Percentiles rank a stretch among this genome's conserved stretches.
Evolutionary conservation across 75 land plant genomes (phyloP).

Genomic region (Pseudotsuga menziesii): DNA sequence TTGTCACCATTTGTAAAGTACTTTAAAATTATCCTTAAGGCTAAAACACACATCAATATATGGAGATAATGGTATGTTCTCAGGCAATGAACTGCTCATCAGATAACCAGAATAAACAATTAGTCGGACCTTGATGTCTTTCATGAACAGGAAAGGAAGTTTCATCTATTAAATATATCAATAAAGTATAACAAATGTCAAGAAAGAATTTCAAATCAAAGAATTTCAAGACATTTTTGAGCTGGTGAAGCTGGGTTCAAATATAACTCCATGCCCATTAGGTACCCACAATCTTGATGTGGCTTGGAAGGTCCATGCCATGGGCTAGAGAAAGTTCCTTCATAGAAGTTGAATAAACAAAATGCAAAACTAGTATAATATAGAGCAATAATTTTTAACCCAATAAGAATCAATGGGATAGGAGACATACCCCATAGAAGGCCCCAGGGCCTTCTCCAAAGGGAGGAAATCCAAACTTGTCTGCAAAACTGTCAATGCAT

Average conservation of each 20-base stretch:
- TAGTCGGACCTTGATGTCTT: background rate
- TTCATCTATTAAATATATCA: too few species aligned
- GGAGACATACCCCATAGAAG: conserved; percentile 74
- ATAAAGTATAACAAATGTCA: too few species aligned
- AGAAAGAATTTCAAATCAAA: too few species aligned
- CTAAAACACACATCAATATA: too few species aligned
- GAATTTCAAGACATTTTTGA: too few species aligned
- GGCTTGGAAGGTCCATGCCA: background rate
- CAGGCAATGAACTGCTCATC: background rate
- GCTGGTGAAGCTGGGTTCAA: too few species aligned
- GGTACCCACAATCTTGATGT: too few species aligned
- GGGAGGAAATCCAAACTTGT: conserved; percentile 30
- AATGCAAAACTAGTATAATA: background rate
- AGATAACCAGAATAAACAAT: background rate
- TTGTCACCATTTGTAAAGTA: too few species aligned
- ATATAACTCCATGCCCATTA: too few species aligned
- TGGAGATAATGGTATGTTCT: too few species aligned
- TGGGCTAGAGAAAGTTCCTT: background rate
- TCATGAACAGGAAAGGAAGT: background rate
- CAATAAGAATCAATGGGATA: background rate
- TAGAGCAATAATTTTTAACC: background rate
- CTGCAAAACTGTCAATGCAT: conserved; percentile 62
- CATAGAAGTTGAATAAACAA: background rate
- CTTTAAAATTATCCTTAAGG: too few species aligned
- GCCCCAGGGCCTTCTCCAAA: conserved; percentile 43